Percentiles rank a stretch among this genome's conserved stretches.
These are phyloP conservation scores for Picea mariana DNA, from an alignment of 83 land plant species.

Conservation along the genomic window DNA sequence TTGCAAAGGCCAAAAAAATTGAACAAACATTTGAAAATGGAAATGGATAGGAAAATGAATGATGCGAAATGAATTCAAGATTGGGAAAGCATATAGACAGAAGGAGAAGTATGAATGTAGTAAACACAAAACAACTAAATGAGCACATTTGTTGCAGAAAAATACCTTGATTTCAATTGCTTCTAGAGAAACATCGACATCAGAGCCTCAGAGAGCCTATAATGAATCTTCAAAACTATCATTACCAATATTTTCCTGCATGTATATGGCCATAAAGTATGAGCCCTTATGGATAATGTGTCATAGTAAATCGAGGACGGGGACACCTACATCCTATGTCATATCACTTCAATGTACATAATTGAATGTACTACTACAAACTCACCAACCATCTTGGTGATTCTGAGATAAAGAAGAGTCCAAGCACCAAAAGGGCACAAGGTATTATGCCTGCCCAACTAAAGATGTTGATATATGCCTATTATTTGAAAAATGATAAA, in stretches of 20 bases:
- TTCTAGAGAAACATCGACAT: constrained; percentile 64
- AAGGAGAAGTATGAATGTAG: not conserved
- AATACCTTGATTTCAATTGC: constrained; percentile 69
- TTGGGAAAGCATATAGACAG: not conserved
- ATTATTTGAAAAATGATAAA: not conserved
- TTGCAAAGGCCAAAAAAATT: no score
- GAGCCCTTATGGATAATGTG: not conserved
- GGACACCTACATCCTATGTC: not conserved
- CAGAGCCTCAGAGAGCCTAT: constrained; percentile 71
- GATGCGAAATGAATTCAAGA: not conserved
- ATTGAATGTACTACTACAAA: not conserved
- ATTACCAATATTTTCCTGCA: constrained; percentile 77
- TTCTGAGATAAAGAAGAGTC: constrained; percentile 55
- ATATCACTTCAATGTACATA: not conserved
- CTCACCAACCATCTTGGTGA: constrained; percentile 78
- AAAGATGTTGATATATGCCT: not conserved
- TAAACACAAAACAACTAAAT: not conserved
- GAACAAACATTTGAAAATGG: no score
- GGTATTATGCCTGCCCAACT: constrained; percentile 49
- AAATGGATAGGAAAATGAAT: no score
- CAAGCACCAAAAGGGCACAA: constrained; percentile 39
- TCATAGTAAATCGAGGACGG: not conserved
- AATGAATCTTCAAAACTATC: constrained; percentile 67
- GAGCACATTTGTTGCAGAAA: not conserved
- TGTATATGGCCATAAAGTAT: not conserved